Base-by-base conservation (phyloP, 2,329 filamentous ascomycete genomes). In the Trichoderma harzianum region DNA sequence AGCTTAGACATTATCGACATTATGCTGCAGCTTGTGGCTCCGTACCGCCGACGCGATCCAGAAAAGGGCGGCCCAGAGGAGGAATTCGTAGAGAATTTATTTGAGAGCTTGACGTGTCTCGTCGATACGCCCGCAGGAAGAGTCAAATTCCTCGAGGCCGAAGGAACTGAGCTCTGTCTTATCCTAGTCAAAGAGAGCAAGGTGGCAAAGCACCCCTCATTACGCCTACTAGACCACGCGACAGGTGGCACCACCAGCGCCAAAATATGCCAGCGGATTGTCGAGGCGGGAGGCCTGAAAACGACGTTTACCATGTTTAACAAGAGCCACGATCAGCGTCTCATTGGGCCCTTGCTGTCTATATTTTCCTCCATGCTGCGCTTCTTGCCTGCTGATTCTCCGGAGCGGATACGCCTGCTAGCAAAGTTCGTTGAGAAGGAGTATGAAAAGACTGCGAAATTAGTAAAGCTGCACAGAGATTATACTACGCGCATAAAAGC, bases 341-440 rank as follows among this genome's bases (percentile, higher is more conserved):
- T 88, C 0, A 89, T 89, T 0, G 94, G 97, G 77, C 95, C 98
- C 79, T 83, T 98, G 0, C 85, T 98, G 7, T 91, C 93, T 10
- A 92, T 98, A 11, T 94, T 98, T 74, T 89, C 93, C 1, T 93
- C 92, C 0, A 87, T 99, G 79, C 85, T 99, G 1, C 91, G 94
- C 28, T 86, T 91, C 5, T 82, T 99, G 1, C 94, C 95, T 0
- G 92, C 90, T 18, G 89, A 93, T 36, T 94, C 93, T 1, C 86
- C 93, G 0, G 87, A 91, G 36, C 89, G 96, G 7, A 97, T 98
- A 76, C 89, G 96, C 5, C 88, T 92, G 1, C 86, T 98, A 5
- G 95, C 95, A 62, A 99, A 99, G 78, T 98, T 98, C 77, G 92
- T 97, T 21, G 96, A 99, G 80, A 97, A 94, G 79, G 91, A 97